Base-by-base conservation (phyloP, 1,284 basidiomycete genomes). In the Taiwanofungus camphoratus region DNA sequence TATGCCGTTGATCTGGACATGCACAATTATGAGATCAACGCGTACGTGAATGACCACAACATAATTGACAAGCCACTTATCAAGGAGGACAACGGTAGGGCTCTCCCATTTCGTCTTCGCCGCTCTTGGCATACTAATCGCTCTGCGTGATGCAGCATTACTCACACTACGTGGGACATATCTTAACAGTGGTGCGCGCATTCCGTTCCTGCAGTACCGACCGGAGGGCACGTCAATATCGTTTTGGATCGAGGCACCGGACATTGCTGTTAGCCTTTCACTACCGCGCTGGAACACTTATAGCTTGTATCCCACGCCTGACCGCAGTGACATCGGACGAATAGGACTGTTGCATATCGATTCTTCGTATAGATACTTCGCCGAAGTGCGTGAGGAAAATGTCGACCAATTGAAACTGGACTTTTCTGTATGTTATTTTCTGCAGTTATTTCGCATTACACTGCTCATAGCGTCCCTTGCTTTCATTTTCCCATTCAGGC, bases 1-100 rank as follows among this genome's bases (percentile, higher is more conserved):
- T 97, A 96, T 62, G 63, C 64, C 18, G 65, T 94, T 52, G 71
- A 84, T 30, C 54, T 94, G 24, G 73, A 81, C 40, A 61, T 95
- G 45, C 71, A 81, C 58, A 80, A 88, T 54, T 94, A 83, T 62
- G 74, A 80, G 46, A 60, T 94, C 39, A 83, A 87, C 54, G 62
- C 89, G n/a, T 92, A 88, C 58, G 79, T 87, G 47, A 97, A 96
- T 58, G 93, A 97, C 61, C 90, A 92, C 57, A 96, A 97, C 60
- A 91, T 97, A 58, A 88, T 97, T 45, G 91, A 94, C 67, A 87
- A 85, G 50, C 91, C 92, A 1, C 66, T 83, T 21, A 71, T 82
- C 38, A 70, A 68, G 42, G 84, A 91, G 15, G 83, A 88, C 51
- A 96, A 96, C 61, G 82, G 92, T 89, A 55, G 5, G 55, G 36